These are phyloP conservation scores for Neurospora sp. DNA, from an alignment of 495 filamentous ascomycete species.

Conservation along the genomic window DNA sequence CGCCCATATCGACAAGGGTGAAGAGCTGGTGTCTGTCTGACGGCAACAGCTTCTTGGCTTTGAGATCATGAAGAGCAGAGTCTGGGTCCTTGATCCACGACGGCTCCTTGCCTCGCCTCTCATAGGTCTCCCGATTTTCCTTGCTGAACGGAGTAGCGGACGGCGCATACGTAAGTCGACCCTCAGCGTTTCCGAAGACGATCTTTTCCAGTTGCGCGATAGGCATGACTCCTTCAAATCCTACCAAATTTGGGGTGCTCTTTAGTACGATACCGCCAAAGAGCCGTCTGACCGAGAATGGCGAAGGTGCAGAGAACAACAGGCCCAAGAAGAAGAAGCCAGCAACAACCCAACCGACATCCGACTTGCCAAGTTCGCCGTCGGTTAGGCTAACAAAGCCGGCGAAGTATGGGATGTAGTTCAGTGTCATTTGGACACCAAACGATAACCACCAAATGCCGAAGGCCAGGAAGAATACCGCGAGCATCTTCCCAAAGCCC, in stretches of 20 bases:
- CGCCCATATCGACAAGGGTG: slow-evolving; percentile 31
- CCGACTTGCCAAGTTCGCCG: slow-evolving; percentile 11
- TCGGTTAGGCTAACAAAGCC: slow-evolving; percentile 19
- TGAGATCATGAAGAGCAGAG: neutral
- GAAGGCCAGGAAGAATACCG: neutral
- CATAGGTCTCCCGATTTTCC: neutral
- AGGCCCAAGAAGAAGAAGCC: slow-evolving; percentile 7
- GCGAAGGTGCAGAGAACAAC: neutral
- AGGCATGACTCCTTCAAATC: slow-evolving; percentile 20
- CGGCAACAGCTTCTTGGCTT: slow-evolving; percentile 3
- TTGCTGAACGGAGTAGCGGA: neutral
- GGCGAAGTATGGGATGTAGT: slow-evolving; percentile 2
- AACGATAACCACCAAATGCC: neutral
- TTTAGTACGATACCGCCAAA: neutral
- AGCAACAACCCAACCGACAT: slow-evolving; percentile 19
- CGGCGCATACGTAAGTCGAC: neutral
- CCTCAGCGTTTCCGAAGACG: neutral
- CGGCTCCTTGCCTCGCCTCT: neutral
- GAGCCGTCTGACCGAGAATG: neutral
- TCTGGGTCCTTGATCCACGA: neutral
- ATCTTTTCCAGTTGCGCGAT: slow-evolving; percentile 2
- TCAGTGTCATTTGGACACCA: slow-evolving; percentile 2
- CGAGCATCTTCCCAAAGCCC: neutral
- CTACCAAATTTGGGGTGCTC: slow-evolving; percentile 11
- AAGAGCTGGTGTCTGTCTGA: slow-evolving; percentile 11